Evolutionary conservation across 495 filamentous ascomycete species (phyloP).

Genomic region (Chaetomium fimeti): DNA sequence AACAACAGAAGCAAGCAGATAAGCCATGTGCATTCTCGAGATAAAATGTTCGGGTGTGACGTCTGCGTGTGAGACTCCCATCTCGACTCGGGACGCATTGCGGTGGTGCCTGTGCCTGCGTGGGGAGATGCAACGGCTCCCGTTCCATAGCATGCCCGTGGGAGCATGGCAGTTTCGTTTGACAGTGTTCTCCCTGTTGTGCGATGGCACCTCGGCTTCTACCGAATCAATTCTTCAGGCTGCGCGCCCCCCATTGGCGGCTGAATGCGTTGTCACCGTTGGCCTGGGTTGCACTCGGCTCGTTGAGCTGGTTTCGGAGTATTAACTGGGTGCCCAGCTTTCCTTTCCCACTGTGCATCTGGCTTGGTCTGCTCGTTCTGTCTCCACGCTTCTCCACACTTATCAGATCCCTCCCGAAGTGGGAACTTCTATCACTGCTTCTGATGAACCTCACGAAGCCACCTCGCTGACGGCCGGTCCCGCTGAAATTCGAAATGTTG

Average conservation of each 20-base stretch:
- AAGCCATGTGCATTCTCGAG: background rate
- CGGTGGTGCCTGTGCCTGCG: background rate
- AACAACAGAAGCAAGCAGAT: background rate
- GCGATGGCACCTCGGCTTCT: conserved; percentile 29
- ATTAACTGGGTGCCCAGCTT: background rate
- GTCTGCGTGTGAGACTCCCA: background rate
- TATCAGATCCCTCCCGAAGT: conserved; percentile 16
- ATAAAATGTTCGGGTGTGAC: background rate
- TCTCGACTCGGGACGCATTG: background rate
- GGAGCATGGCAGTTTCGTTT: conserved; percentile 1
- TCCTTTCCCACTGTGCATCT: conserved; percentile 13
- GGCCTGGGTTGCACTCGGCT: conserved; percentile 6
- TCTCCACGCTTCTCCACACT: background rate
- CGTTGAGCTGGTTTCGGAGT: background rate
- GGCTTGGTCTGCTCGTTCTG: background rate
- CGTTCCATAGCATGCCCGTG: conserved; percentile 7
- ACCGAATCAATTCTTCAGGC: conserved; percentile 29
- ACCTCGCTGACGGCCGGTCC: background rate
- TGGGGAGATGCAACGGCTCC: conserved; percentile 14
- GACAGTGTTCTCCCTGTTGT: conserved; percentile 14
- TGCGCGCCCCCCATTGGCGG: conserved; percentile 27
- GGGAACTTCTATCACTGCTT: background rate
- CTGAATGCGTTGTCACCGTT: conserved; percentile 23
- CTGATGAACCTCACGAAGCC: conserved; percentile 5
- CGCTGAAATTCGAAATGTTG: background rate